A percentile compares a stretch with the other conserved stretches of the same genome.
Conservation (phyloP, 1,284 basidiomycete genomes). For the Tilletia caries region DNA sequence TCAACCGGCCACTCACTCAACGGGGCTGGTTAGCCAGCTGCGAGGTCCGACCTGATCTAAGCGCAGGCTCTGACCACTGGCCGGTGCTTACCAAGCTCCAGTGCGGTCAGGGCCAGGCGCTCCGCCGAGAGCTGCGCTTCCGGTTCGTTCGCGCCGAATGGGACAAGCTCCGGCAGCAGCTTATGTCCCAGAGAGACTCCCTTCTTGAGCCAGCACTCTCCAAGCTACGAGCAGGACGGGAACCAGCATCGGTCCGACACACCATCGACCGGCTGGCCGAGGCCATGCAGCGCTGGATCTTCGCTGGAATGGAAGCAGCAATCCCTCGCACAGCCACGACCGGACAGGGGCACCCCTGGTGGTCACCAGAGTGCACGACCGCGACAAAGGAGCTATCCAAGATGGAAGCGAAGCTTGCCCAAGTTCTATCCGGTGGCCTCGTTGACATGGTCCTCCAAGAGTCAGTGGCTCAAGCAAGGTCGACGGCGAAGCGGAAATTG, state of each 20-base stretch:
- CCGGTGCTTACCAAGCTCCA: background rate
- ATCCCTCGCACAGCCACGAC: background rate
- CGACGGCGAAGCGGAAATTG: background rate
- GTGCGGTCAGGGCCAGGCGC: background rate
- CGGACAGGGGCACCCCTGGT: constrained; percentile 2
- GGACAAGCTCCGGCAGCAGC: background rate
- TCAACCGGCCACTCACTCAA: background rate
- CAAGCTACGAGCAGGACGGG: background rate
- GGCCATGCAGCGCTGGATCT: background rate
- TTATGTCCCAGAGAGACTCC: background rate
- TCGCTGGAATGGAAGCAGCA: background rate
- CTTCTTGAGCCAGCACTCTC: background rate
- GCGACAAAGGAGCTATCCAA: background rate
- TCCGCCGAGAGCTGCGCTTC: background rate
- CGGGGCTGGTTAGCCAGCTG: background rate
- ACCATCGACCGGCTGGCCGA: background rate
- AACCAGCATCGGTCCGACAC: background rate
- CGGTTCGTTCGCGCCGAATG: constrained; percentile 7
- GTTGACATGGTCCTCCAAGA: background rate
- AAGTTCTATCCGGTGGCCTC: background rate
- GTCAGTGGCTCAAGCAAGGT: background rate
- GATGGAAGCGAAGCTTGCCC: background rate
- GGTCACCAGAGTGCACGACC: background rate
- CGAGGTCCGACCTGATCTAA: background rate
- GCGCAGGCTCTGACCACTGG: constrained; percentile 7